phyloP scores from a whole-genome alignment of 768 basidiomycete genomes.

The Tricholoma bakamatsutake region DNA sequence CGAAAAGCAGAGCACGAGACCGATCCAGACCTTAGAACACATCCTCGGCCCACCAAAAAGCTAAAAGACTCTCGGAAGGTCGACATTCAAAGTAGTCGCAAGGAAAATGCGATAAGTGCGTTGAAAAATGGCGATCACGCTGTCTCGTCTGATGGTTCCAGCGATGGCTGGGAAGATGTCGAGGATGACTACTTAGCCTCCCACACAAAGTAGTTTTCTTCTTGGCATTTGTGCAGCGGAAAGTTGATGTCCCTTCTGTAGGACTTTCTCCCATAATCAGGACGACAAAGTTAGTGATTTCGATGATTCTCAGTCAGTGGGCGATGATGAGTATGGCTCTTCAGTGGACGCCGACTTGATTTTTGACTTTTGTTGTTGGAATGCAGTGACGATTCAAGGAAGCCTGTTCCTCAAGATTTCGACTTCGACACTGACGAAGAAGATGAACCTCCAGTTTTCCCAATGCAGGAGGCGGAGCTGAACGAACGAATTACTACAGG shows the following conservation, averaged over 20 bases:
- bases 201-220: conserved; percentile 32
- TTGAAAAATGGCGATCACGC: conserved; percentile 16
- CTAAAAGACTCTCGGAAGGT: conserved; percentile 31
- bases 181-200: conserved; percentile 43
- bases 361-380: background rate
- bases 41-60: conserved; percentile 39
- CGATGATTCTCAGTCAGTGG: conserved; percentile 37
- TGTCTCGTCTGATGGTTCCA: conserved; percentile 24
- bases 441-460: conserved; percentile 38
- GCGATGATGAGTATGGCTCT: conserved; percentile 36
- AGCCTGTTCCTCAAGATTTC: conserved; percentile 50
- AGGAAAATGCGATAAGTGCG: conserved; percentile 22
- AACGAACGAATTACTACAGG: conserved; percentile 16
- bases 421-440: conserved; percentile 63
- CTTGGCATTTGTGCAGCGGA: background rate
- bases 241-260: conserved; percentile 16
- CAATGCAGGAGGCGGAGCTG: conserved; percentile 21
- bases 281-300: conserved; percentile 42
- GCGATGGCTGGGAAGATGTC: conserved; percentile 61
- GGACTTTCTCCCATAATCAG: conserved; percentile 41
- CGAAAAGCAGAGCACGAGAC: conserved; percentile 52
- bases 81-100: conserved; percentile 20
- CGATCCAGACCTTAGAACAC: conserved; percentile 27
- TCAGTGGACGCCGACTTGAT: background rate
- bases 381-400: conserved; percentile 44